Conservation (phyloP, 2,329 filamentous ascomycete species). For the Penicillium thymicola region DNA sequence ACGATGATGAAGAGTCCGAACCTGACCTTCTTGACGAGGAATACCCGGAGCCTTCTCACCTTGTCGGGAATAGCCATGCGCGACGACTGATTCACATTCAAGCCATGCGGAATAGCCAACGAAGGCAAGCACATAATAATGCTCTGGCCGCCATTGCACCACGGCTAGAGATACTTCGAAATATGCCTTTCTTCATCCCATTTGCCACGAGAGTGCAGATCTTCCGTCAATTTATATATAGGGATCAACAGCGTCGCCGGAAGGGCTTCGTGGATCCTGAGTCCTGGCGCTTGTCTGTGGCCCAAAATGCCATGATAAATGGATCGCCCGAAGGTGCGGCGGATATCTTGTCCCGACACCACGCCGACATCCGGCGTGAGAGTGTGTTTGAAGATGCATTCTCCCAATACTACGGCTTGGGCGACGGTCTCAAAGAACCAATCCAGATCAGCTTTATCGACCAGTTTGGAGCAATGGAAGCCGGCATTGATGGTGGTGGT, state of each 20-base stretch:
- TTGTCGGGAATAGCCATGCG: conserved; percentile 58
- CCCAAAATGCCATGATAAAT: conserved; percentile 43
- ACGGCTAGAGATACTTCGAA: conserved; percentile 82
- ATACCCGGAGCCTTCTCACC: conserved; percentile 33
- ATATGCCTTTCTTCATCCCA: conserved; percentile 96
- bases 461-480: conserved; percentile 79
- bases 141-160: conserved; percentile 77
- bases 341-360: conserved; percentile 56
- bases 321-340: conserved; percentile 37
- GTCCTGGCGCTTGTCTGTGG: conserved; percentile 64
- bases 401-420: conserved; percentile 74
- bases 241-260: conserved; percentile 73
- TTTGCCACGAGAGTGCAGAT: conserved; percentile 89
- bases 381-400: conserved; percentile 83
- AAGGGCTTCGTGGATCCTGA: conserved; percentile 69
- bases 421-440: conserved; percentile 82
- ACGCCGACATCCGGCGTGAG: conserved; percentile 75
- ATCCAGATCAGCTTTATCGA: conserved; percentile 97
- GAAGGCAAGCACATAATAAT: conserved; percentile 65
- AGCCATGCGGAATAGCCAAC: conserved; percentile 60
- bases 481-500: conserved; percentile 93
- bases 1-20: conserved; percentile 59
- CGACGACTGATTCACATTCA: conserved; percentile 63
- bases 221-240: conserved; percentile 84
- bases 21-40: conserved; percentile 43